Evolutionary conservation across 1,284 basidiomycete genomes (phyloP), one percentile per base, ranked within the genome.

Genomic region (Ustilago shanxiensis): DNA sequence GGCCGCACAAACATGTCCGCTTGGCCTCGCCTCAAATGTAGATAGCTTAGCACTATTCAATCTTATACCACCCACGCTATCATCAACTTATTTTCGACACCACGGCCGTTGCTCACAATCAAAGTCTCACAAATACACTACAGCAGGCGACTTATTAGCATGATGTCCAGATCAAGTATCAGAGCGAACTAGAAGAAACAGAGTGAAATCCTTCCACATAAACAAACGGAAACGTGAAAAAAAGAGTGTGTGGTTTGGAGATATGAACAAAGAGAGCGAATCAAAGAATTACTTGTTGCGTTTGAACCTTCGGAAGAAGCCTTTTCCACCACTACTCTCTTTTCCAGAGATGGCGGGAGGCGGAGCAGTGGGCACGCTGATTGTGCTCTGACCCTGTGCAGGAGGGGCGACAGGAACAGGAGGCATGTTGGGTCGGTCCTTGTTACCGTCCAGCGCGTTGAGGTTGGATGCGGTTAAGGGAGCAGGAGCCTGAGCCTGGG

Each of bases 261-360:
- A 33, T 33, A 45, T 45, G n/a, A 22, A 5, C 22, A 5, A 22
- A 26, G 13, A 28, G 26, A 16, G 47, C 14, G 22, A 22, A 24
- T 54, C 41, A 35, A 44, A n/a, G 18, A n/a, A 10, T 62, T 52
- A 72, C 74, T 77, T 77, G 55, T 77, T 77, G 24, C 59, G 65
- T 62, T 69, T 77, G 58, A 76, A 76, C 16, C 73, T 35, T 45
- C 66, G 35, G 56, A 77, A 77, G 63, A 77, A 69, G 29, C 74
- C 69, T 41, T 76, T 76, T 24, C 69, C 58, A 4, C 56, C 66
- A 7, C 45, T 35, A 44, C 60, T 62, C 16, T 50, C 52, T 29
- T 66, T 67, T 33, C 70, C 70, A n/a, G 63, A 59, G 57, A 66
- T 66, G 8, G 74, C 74, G 7, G 74, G 74, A 14, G 74, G 74